Base-by-base conservation (phyloP, 2,329 filamentous ascomycete species). In the Rhynchosporium secalis region DNA sequence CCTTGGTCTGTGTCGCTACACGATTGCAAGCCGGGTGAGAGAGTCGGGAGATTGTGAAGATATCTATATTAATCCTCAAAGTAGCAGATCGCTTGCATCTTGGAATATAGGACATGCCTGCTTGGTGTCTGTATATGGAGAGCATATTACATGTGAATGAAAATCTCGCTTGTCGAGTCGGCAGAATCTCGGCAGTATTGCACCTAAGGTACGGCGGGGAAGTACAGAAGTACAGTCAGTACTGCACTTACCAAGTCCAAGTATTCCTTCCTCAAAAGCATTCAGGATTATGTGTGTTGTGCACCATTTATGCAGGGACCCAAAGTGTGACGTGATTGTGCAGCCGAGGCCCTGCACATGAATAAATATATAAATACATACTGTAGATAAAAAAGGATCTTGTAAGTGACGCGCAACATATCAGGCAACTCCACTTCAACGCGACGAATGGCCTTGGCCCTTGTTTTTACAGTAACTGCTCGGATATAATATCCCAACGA, bases 81-180 rank as follows among this genome's bases (percentile, higher is more conserved):
- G 20, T 20, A 3, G n/a, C 28, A 1, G 28, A 10, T 29, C 3
- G n/a, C 51, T 40, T 54, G 20, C 20, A 6, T 9, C 20, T n/a
- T 9, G 10, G 29, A 54, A 3, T 2, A 15, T 54, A 9, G n/a
- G 51, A 29, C 33, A 26, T 20, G 10, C 5, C 36, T 40, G n/a
- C 36, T 54, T 54, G 51, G 49, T 54, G 51, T 54, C 26, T 52
- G 49, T 52, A 9, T 28, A 12, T 20, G 26, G 9, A 20, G 38
- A 33, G 29, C 20, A 20, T 20, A 36, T 36, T 10, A 36, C 33
- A 33, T 20, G 13, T 3, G 33, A 15, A n/a, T 28, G 51, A 54
- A 54, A 54, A 54, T 54, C 36, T 54, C 51, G 51, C 51, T 54
- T 54, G 51, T 29, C 29, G 20, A 10, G 4, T 40, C 51, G 51